These are phyloP conservation scores for Backusella westeae DNA, from an alignment of 192 early-diverging fungal genomes.

Conservation along the genomic window DNA sequence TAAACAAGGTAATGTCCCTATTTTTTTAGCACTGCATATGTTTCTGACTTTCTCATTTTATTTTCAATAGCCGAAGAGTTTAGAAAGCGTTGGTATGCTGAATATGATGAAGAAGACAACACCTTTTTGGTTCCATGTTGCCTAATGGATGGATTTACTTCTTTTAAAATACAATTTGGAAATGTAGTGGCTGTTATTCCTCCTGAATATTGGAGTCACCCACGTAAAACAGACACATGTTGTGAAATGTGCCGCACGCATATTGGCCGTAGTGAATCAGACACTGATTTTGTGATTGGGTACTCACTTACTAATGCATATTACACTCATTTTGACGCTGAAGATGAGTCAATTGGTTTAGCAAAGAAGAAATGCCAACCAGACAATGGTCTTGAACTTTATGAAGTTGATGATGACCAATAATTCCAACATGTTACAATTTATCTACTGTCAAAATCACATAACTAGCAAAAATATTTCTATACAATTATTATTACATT, in stretches of 20 bases:
- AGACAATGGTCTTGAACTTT: slow-evolving; percentile 23
- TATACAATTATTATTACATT: background rate
- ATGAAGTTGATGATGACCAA: background rate
- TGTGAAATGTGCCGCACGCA: slow-evolving; percentile 25
- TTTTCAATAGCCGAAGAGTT: slow-evolving; percentile 29
- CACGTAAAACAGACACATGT: slow-evolving; percentile 15
- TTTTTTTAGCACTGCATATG: background rate
- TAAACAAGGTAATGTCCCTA: slow-evolving; percentile 19
- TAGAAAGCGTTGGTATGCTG: slow-evolving; percentile 22
- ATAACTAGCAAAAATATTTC: background rate
- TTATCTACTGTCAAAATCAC: background rate
- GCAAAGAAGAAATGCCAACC: slow-evolving; percentile 14
- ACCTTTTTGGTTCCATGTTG: slow-evolving; percentile 33
- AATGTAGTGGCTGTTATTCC: slow-evolving; percentile 16
- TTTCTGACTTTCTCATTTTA: background rate
- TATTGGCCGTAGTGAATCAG: slow-evolving; percentile 20
- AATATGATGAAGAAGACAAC: slow-evolving; percentile 13
- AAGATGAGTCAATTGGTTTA: slow-evolving; percentile 23
- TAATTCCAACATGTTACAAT: background rate
- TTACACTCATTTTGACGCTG: slow-evolving; percentile 28
- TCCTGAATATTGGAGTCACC: slow-evolving; percentile 31
- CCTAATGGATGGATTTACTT: slow-evolving; percentile 20
- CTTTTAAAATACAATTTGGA: slow-evolving; percentile 18
- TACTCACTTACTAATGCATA: slow-evolving; percentile 29
- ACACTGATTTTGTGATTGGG: slow-evolving; percentile 27